Evolutionary conservation across 2,329 filamentous ascomycete species (phyloP).

Genomic region (Stemphylium beticola): DNA sequence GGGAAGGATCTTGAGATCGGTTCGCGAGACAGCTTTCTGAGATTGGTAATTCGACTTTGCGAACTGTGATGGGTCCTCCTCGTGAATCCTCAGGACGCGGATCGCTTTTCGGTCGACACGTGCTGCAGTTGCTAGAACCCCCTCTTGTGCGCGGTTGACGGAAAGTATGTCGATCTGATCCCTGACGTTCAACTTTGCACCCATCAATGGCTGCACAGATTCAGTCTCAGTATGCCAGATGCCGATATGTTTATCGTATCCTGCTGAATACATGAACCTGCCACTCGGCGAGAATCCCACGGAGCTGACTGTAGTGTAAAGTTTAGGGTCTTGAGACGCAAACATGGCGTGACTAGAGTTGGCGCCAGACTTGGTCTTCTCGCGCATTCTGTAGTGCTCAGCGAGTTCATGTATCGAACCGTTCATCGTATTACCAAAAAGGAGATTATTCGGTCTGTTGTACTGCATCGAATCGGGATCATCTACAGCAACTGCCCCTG

Average conservation of each 20-base stretch:
- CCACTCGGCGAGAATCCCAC: constrained; percentile 59
- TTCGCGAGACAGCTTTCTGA: constrained; percentile 34
- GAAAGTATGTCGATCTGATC: constrained; percentile 60
- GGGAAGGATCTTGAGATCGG: constrained; percentile 38
- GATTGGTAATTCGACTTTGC: constrained; percentile 32
- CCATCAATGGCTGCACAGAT: constrained; percentile 28
- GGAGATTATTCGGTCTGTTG: constrained; percentile 63
- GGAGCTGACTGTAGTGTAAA: constrained; percentile 64
- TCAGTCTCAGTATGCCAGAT: constrained; percentile 47
- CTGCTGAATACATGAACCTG: constrained; percentile 58
- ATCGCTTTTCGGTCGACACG: constrained; percentile 43
- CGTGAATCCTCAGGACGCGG: constrained; percentile 36
- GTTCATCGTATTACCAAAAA: constrained; percentile 56
- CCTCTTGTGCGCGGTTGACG: constrained; percentile 40
- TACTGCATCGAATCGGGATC: constrained; percentile 65
- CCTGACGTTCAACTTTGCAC: constrained; percentile 49
- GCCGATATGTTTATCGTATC: constrained; percentile 60
- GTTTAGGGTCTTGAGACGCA: constrained; percentile 56
- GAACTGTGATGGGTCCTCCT: constrained; percentile 18
- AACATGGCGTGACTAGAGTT: constrained; percentile 56
- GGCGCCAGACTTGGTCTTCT: constrained; percentile 45
- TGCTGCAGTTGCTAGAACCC: constrained; percentile 58
- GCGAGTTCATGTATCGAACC: constrained; percentile 59
- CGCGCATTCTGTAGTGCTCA: constrained; percentile 57
- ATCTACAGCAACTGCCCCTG: constrained; percentile 62